Percentiles rank a stretch among this genome's conserved stretches.
Evolutionary conservation across 1,139 yeast genomes (phyloP).

Genomic region (Saccharomyces uvarum): DNA sequence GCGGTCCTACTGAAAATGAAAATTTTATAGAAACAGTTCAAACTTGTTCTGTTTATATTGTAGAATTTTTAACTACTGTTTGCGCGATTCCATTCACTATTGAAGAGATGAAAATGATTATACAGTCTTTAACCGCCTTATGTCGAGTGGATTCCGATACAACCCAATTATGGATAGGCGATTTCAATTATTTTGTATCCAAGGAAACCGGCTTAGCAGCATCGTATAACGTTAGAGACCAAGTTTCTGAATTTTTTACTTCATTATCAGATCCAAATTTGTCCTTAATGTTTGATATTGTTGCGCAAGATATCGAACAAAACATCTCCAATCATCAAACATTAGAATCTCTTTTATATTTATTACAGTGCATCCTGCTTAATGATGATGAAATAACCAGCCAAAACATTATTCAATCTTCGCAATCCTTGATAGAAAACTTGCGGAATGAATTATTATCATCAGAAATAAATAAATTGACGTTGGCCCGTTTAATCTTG

Average conservation of each 20-base stretch:
- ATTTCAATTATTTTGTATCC: constrained; percentile 62
- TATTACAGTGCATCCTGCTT: constrained; percentile 22
- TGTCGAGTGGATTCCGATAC: constrained; percentile 28
- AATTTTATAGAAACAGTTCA: constrained; percentile 22
- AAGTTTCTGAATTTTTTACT: constrained; percentile 38
- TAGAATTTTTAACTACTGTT: constrained; percentile 28
- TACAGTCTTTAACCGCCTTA: constrained; percentile 12
- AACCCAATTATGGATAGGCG: constrained; percentile 39
- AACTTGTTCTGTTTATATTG: constrained; percentile 29
- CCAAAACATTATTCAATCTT: not conserved
- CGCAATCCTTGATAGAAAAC: not conserved
- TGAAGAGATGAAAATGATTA: constrained; percentile 10
- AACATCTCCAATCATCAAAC: constrained; percentile 1
- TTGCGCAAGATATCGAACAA: constrained; percentile 4
- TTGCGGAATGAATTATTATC: not conserved
- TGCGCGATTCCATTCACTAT: constrained; percentile 13
- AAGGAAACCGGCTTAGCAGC: constrained; percentile 61
- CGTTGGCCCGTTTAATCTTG: constrained; percentile 42
- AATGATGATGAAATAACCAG: constrained; percentile 17
- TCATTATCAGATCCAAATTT: constrained; percentile 23
- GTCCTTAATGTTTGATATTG: constrained; percentile 5
- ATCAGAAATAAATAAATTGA: constrained; percentile 13
- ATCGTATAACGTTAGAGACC: constrained; percentile 45
- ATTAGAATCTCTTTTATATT: constrained; percentile 31
- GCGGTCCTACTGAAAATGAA: constrained; percentile 5